Evolutionary conservation across 768 basidiomycete genomes (phyloP).

Genomic region (Suillus placidus): DNA sequence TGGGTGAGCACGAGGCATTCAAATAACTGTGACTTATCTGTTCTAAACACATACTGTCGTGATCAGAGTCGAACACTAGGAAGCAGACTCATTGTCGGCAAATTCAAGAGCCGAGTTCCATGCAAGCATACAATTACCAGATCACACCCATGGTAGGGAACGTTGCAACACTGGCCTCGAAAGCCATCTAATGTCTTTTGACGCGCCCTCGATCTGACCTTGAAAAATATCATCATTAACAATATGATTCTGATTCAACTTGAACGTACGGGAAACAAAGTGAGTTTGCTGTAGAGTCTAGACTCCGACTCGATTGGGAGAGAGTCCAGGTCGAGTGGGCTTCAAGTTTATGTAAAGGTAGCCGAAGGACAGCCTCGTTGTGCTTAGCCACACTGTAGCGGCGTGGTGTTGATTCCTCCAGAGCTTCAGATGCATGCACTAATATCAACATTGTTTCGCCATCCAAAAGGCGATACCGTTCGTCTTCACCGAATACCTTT

Average conservation of each 20-base stretch:
- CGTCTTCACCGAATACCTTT: neutral
- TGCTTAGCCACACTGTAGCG: neutral
- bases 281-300: too few relatives aligned
- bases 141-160: too few relatives aligned
- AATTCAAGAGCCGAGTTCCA: too few relatives aligned
- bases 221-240: too few relatives aligned
- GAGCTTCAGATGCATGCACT: neutral
- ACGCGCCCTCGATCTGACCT: too few relatives aligned
- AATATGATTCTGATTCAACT: too few relatives aligned
- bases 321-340: too few relatives aligned
- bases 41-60: neutral
- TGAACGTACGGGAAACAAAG: too few relatives aligned
- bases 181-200: too few relatives aligned
- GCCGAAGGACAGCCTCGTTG: neutral
- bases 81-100: neutral
- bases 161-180: too few relatives aligned
- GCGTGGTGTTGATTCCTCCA: neutral
- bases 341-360: neutral
- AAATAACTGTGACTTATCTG: neutral
- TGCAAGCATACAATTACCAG: too few relatives aligned
- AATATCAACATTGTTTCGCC: neutral
- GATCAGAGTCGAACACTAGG: neutral
- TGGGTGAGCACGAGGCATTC: neutral
- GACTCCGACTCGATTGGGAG: too few relatives aligned
- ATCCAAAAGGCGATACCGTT: neutral